Conservation (phyloP, 2,329 filamentous ascomycete species). For the Colletotrichum echinochloae region DNA sequence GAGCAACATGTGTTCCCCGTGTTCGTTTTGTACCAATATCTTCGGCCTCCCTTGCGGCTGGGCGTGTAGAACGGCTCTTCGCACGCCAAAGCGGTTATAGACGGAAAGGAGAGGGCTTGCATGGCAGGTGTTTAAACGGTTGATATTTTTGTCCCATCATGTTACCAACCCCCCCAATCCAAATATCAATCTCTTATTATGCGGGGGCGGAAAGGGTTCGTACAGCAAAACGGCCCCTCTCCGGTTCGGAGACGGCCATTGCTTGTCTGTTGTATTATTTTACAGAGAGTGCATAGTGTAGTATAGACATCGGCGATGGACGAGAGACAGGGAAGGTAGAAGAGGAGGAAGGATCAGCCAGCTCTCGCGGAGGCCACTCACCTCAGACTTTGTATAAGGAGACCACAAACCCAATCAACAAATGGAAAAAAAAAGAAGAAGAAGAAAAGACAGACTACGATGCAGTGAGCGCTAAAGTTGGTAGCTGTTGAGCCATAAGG, state of each 20-base stretch:
- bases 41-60: conserved; percentile 17
- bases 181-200: neutral
- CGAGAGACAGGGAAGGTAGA: conserved; percentile 6
- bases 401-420: conserved; percentile 26
- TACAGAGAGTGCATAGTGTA: conserved; percentile 29
- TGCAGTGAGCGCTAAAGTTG: neutral
- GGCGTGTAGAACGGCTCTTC: conserved; percentile 18
- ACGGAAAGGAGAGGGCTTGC: conserved; percentile 44
- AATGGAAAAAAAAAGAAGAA: no score
- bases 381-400: conserved; percentile 44
- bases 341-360: conserved; percentile 42
- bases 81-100: conserved; percentile 35
- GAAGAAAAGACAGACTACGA: conserved; percentile 13
- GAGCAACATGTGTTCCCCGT: neutral
- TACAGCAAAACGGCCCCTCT: conserved; percentile 3
- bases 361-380: conserved; percentile 51
- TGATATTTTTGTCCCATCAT: conserved; percentile 45
- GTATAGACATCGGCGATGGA: conserved; percentile 33
- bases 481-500: neutral
- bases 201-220: neutral
- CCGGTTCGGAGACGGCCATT: conserved; percentile 18
- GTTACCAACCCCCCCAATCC: conserved; percentile 2
- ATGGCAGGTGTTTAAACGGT: conserved; percentile 54
- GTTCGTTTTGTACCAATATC: conserved; percentile 43
- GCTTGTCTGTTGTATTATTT: conserved; percentile 49